Evolutionary conservation across 106 monocot genomes (phyloP), one percentile per base, ranked within the genome.

Genomic region (Chionographis japonica): DNA sequence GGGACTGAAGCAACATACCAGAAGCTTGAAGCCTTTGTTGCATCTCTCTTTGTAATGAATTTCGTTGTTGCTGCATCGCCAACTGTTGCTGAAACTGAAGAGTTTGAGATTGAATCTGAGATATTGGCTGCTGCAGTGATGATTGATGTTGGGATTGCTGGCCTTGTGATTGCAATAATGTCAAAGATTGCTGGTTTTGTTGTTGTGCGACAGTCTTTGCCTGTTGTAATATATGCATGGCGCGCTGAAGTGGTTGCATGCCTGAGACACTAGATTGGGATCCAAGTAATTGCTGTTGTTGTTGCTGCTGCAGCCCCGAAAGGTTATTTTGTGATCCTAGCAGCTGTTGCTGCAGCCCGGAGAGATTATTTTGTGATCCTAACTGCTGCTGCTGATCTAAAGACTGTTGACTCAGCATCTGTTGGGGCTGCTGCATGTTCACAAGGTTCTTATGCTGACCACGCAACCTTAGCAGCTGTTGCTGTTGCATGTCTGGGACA

Each of bases 21-120:
- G 84, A 72, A 36, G 67, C 39, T 53, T 79, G 84, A 67, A 74
- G 35, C 40, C 73, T 82, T 61, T 75, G 74, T 27, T 80, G 70
- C 43, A 68, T 72, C 50, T 79, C 78, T 53, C 71, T 39, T 73
- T 72, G 66, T 12, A 73, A 68, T 11, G 72, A 14, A 56, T 68
- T 62, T 42, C 55, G 8, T 41, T 67, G 78, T 19, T 64, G 73
- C 39, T 79, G 83, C 55, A 78, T 55, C 56, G 60, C 40, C 27
- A 73, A 72, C 37, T 73, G 74, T 50, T 73, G 77, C 37, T 77
- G 82, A 58, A 80, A 50, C 9, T 71, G 66, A 20, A 41, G 19
- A 70, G 77, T 4, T 60, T 82, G 77, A 64, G 64, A 60, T 17
- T 74, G 69, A 52, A 75, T 17, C 54, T 67, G 72, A 68, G 84